Percentiles rank a stretch among this genome's conserved stretches.
Evolutionary conservation across 2,329 filamentous ascomycete genomes (phyloP).

Genomic region (Nakataea oryzae): DNA sequence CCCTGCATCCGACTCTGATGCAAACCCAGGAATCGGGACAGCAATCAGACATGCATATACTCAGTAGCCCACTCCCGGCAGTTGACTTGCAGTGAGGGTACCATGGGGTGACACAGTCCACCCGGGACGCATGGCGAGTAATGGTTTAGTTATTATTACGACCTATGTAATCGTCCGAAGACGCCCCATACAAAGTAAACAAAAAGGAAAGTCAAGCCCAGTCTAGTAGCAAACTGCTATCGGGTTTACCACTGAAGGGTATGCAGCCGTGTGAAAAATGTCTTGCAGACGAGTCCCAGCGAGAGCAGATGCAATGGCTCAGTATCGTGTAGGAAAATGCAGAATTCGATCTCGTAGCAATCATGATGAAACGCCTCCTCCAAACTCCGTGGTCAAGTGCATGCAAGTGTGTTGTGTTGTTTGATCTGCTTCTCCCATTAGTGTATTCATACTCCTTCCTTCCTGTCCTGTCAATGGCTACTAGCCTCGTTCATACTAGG

Average conservation of each 20-base stretch:
- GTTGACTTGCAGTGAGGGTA: too few species aligned
- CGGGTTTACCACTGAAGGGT: not conserved
- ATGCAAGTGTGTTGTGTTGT: not conserved
- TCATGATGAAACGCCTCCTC: not conserved
- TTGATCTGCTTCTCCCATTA: not conserved
- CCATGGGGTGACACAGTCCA: too few species aligned
- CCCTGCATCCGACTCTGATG: too few species aligned
- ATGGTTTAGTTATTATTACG: not conserved
- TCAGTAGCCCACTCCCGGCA: too few species aligned
- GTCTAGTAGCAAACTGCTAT: not conserved
- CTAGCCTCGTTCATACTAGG: not conserved
- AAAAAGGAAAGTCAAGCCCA: not conserved
- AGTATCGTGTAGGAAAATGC: not conserved
- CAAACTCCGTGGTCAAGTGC: not conserved
- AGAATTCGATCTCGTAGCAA: slow-evolving; percentile 1
- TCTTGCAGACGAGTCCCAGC: not conserved
- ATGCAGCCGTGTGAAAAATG: not conserved
- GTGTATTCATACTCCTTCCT: not conserved
- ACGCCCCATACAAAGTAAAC: not conserved
- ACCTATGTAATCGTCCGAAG: not conserved
- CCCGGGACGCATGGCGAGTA: too few species aligned
- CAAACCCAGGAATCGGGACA: too few species aligned
- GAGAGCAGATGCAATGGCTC: not conserved
- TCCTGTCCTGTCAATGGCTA: not conserved
- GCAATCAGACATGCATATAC: too few species aligned